phyloP scores from a whole-genome alignment of 441 rosid genomes.

The Jatropha multifida region DNA sequence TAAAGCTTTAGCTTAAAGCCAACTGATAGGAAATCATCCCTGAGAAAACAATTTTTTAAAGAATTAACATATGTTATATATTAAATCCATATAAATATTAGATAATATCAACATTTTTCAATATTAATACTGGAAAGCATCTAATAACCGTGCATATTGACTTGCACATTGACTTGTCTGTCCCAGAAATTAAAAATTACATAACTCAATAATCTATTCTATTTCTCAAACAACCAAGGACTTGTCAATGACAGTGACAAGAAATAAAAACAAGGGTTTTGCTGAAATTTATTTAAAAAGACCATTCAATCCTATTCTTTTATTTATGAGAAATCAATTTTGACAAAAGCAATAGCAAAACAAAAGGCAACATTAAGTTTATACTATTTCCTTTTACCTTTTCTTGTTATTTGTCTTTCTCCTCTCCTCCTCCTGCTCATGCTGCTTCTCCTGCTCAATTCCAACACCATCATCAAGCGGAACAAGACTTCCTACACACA shows the following conservation, averaged over 20 bases:
- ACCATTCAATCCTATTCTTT: too few relatives aligned
- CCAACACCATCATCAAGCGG: constrained; percentile 32
- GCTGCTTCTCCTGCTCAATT: constrained; percentile 20
- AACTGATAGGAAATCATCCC: constrained; percentile 48
- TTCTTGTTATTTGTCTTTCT: constrained; percentile 22
- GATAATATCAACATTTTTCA: background rate
- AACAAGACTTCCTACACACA: constrained; percentile 51
- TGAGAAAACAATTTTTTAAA: constrained; percentile 19
- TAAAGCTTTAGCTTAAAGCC: constrained; percentile 48
- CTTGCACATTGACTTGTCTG: background rate
- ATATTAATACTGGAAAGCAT: background rate
- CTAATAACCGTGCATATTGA: background rate
- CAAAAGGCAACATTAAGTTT: background rate
- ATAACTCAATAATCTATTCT: background rate
- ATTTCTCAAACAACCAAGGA: background rate
- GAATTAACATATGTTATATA: background rate
- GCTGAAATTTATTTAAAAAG: too few relatives aligned
- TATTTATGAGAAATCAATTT: background rate
- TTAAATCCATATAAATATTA: background rate
- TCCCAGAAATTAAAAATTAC: too few relatives aligned
- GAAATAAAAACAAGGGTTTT: too few relatives aligned
- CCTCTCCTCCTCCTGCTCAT: constrained; percentile 26
- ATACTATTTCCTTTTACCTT: constrained; percentile 26
- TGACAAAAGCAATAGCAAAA: background rate
- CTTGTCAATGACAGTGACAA: too few relatives aligned